Evolutionary conservation across 2,329 filamentous ascomycete genomes (phyloP).

Genomic region (Colletotrichum abscissum): DNA sequence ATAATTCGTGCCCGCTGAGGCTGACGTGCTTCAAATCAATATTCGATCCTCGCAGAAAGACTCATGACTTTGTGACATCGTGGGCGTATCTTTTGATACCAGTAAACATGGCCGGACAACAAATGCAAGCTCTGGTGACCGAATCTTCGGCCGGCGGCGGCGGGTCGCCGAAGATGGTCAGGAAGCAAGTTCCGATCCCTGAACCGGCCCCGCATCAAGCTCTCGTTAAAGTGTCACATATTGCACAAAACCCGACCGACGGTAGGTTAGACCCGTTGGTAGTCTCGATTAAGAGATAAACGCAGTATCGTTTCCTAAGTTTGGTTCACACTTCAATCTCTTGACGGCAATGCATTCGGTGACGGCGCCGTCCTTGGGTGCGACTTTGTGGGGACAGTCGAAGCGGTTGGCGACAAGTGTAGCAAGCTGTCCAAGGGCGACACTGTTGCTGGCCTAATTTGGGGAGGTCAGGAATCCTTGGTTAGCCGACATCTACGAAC

Average conservation of each 20-base stretch:
- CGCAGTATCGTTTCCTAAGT: background rate
- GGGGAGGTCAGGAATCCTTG: constrained; percentile 39
- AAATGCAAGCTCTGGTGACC: constrained; percentile 24
- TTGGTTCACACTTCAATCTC: constrained; percentile 42
- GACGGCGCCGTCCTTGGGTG: constrained; percentile 48
- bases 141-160: background rate
- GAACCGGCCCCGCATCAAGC: constrained; percentile 35
- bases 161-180: constrained; percentile 1
- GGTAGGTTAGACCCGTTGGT: constrained; percentile 24
- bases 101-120: background rate
- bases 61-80: no score
- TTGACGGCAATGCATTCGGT: constrained; percentile 50
- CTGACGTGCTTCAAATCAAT: background rate
- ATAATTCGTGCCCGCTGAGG: no score
- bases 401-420: constrained; percentile 41
- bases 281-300: background rate
- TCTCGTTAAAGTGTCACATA: constrained; percentile 39
- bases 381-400: constrained; percentile 51
- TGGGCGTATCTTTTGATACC: background rate
- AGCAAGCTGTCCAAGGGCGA: constrained; percentile 38
- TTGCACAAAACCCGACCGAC: constrained; percentile 44
- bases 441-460: constrained; percentile 41
- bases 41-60: background rate
- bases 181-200: constrained; percentile 20
- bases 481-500: no score